Conservation (phyloP, 768 basidiomycete genomes). For the Sarcomyxa edulis region DNA sequence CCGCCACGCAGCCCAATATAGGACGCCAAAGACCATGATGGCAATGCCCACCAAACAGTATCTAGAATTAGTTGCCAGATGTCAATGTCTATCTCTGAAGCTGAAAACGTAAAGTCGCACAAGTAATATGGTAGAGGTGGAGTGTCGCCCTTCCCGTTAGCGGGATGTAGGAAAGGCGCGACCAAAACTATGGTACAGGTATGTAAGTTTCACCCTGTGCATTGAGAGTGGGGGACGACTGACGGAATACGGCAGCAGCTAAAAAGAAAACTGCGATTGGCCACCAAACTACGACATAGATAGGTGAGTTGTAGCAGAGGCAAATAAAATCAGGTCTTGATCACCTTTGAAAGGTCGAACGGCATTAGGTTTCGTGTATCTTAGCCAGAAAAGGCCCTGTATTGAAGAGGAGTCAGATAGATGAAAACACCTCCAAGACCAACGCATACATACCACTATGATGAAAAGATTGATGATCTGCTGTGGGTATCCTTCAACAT, state of each 20-base stretch:
- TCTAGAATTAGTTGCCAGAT: constrained; percentile 16
- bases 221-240: constrained; percentile 12
- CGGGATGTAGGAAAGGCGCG: constrained; percentile 49
- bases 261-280: constrained; percentile 53
- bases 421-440: neutral
- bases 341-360: constrained; percentile 50
- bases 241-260: constrained; percentile 44
- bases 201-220: neutral
- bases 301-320: neutral
- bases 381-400: constrained; percentile 51
- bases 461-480: constrained; percentile 57
- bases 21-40: constrained; percentile 37
- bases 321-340: neutral
- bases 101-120: constrained; percentile 14
- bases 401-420: neutral
- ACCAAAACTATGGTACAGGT: constrained; percentile 35
- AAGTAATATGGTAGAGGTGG: constrained; percentile 57
- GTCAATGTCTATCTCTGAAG: neutral
- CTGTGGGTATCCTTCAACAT: constrained; percentile 45
- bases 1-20: constrained; percentile 55
- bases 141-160: constrained; percentile 52
- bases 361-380: constrained; percentile 43
- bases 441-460: constrained; percentile 35
- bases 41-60: constrained; percentile 52
- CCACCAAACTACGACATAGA: constrained; percentile 39